A percentile compares a stretch with the other conserved stretches of the same genome.
Evolutionary conservation across 2,329 filamentous ascomycete genomes (phyloP).

Genomic region (Monilinia fructigena): DNA sequence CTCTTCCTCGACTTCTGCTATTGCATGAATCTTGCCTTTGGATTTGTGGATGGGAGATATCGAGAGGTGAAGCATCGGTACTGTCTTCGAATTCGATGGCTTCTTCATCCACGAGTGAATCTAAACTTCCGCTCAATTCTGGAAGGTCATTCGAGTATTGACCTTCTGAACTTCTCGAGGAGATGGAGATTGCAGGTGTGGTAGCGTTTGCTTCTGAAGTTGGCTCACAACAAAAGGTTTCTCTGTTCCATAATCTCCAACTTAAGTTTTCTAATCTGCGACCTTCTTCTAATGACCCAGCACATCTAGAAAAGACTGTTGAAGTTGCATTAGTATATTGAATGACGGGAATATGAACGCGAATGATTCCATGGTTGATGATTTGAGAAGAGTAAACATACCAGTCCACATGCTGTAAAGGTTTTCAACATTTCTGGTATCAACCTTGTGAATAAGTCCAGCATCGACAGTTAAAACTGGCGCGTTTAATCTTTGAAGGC

Average conservation of each 20-base stretch:
- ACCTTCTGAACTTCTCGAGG: slow-evolving; percentile 37
- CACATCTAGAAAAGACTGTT: slow-evolving; percentile 88
- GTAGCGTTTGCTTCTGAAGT: slow-evolving; percentile 52
- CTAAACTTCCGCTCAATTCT: slow-evolving; percentile 73
- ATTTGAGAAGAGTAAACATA: slow-evolving; percentile 48
- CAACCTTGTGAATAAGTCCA: slow-evolving; percentile 89
- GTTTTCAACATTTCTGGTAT: slow-evolving; percentile 88
- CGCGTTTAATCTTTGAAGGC: slow-evolving; percentile 78
- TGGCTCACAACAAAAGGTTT: slow-evolving; percentile 82
- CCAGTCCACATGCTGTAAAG: slow-evolving; percentile 97
- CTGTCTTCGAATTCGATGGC: slow-evolving; percentile 53
- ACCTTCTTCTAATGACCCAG: slow-evolving; percentile 90
- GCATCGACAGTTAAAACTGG: slow-evolving; percentile 90
- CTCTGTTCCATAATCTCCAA: slow-evolving; percentile 92
- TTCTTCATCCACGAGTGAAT: slow-evolving; percentile 70
- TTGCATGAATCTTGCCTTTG: slow-evolving; percentile 69
- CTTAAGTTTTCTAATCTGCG: slow-evolving; percentile 90
- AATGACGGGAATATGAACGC: slow-evolving; percentile 1
- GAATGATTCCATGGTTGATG: slow-evolving; percentile 14
- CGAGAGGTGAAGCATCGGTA: slow-evolving; percentile 53
- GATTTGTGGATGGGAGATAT: slow-evolving; percentile 62
- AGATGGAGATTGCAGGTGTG: slow-evolving; percentile 43
- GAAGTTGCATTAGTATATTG: slow-evolving; percentile 15
- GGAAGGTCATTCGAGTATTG: slow-evolving; percentile 59
- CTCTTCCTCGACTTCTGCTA: slow-evolving; percentile 68